Evolutionary conservation across 768 basidiomycete genomes (phyloP), one percentile per base, ranked within the genome.

Genomic region (Rhodotorula kratochvilovae): DNA sequence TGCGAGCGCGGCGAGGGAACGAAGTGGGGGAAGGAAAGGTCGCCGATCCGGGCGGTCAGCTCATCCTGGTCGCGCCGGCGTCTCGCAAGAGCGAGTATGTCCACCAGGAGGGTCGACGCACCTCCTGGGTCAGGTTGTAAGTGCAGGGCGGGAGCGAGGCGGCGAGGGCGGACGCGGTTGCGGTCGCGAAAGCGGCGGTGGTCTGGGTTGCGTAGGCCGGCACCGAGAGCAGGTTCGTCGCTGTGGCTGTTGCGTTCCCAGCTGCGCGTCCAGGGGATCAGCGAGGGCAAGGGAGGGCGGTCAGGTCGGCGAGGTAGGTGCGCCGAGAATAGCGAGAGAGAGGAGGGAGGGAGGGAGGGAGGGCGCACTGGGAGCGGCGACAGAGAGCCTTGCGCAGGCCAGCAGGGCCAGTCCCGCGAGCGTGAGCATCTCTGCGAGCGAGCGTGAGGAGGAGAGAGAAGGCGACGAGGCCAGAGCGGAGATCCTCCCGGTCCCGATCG

Each of bases 71-170:
- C 39, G 39, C 39, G 8, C 39, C 39, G 6, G 21, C 16, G 42
- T n/a, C n/a, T n/a, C n/a, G n/a, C n/a, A n/a, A n/a, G n/a, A n/a
- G n/a, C n/a, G n/a, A n/a, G n/a, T n/a, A n/a, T n/a, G n/a, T n/a
- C n/a, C n/a, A n/a, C n/a, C n/a, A n/a, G n/a, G n/a, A n/a, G n/a
- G n/a, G n/a, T n/a, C n/a, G n/a, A n/a, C 69, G 33, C 23, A 66
- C 69, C 64, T 66, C 69, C 29, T 56, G n/a, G 25, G 69, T 70
- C 27, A 70, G 46, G 60, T 70, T 70, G 69, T 70, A 70, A 11
- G n/a, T 48, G 33, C 66, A 70, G 5, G 64, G 60, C 1, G 69
- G 48, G 36, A 61, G 50, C 0, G 53, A 43, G 33, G 54, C 21
- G 5, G 60, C 63, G 21, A 56, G 59, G 7, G 60, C 19, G 0